Evolutionary conservation across 2,329 filamentous ascomycete species (phyloP), one percentile per base, ranked within the genome.

Genomic region (Chaetomiaceae sp.): DNA sequence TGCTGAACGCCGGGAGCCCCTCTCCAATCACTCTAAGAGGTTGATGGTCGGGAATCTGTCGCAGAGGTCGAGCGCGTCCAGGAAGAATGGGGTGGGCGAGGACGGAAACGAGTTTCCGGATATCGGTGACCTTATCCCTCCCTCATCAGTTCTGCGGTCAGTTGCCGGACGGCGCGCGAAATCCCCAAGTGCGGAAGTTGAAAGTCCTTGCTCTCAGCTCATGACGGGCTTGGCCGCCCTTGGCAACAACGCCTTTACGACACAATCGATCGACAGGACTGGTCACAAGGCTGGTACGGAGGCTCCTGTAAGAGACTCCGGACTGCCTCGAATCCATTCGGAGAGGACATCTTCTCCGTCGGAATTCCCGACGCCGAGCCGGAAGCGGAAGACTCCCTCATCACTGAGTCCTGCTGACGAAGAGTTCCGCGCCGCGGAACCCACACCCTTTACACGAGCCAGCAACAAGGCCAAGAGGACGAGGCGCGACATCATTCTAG

Each of bases 91-190:
- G 20, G 9, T 14, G 29, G 63, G 65, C 13, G 66, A 64, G 14
- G 66, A 70, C 4, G 65, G 74, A 13, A 73, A 75, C 30, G 73
- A 77, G 16, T 82, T 80, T 41, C 78, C 77, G 0, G 79, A 83
- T 56, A 75, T 83, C 7, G 73, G 77, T 56, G 71, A 80, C 14
- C 44, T 62, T 1, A 46, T 62, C 18, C 42, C 50, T 3, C 38
- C 50, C 14, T 57, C 52, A 4, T 54, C 56, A 43, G 63, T 72
- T 29, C 58, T 71, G 2, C 48, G 30, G 11, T 58, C 57, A 5
- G 43, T 51, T 11, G 45, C 36, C 16, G 59, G 53, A 29, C 55
- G 37, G 5, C 47, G 49, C 11, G 13, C 53, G 1, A 36, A 44
- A 25, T 55, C 55, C 2, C 38, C 40, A 13, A 42, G 33, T 9